These are phyloP conservation scores for Cyberlindnera americana DNA, from an alignment of 805 yeast genomes.

Conservation along the genomic window DNA sequence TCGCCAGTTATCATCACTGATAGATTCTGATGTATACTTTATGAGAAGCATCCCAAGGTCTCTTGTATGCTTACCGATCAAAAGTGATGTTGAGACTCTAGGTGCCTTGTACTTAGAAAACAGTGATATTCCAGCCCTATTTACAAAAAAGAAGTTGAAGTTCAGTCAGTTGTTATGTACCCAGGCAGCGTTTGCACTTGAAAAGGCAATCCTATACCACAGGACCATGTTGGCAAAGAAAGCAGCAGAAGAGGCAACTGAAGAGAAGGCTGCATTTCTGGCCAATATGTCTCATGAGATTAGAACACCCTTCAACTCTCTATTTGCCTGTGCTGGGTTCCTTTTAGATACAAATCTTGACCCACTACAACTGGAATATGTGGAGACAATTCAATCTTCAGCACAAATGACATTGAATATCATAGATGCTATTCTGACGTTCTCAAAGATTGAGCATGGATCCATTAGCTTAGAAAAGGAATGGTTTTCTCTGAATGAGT, in stretches of 20 bases:
- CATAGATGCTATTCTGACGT: constrained; percentile 84
- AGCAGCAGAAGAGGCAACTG: constrained; percentile 85
- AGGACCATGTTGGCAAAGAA: constrained; percentile 68
- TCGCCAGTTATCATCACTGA: constrained; percentile 31
- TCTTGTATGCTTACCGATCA: constrained; percentile 44
- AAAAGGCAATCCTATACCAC: constrained; percentile 42
- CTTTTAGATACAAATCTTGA: constrained; percentile 81
- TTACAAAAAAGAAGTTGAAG: constrained; percentile 36
- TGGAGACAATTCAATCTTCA: constrained; percentile 78
- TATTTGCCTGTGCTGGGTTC: constrained; percentile 87
- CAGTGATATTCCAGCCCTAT: constrained; percentile 25
- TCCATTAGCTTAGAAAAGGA: constrained; percentile 83
- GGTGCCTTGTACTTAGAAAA: constrained; percentile 47
- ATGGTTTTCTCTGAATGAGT: constrained; percentile 76
- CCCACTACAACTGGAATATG: constrained; percentile 84
- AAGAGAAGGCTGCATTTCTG: constrained; percentile 81
- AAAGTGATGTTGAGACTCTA: constrained; percentile 36
- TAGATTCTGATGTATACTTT: constrained; percentile 40
- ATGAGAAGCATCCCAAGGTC: constrained; percentile 32
- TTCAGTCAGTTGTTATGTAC: constrained; percentile 42
- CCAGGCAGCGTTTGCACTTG: constrained; percentile 50
- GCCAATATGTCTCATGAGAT: constrained; percentile 88
- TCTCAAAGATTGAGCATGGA: constrained; percentile 87
- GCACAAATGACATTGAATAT: constrained; percentile 83
- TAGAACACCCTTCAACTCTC: constrained; percentile 87